Evolutionary conservation across 257 asterid genomes (phyloP), one percentile per base, ranked within the genome.

Genomic region (Scutellaria baicalensis): DNA sequence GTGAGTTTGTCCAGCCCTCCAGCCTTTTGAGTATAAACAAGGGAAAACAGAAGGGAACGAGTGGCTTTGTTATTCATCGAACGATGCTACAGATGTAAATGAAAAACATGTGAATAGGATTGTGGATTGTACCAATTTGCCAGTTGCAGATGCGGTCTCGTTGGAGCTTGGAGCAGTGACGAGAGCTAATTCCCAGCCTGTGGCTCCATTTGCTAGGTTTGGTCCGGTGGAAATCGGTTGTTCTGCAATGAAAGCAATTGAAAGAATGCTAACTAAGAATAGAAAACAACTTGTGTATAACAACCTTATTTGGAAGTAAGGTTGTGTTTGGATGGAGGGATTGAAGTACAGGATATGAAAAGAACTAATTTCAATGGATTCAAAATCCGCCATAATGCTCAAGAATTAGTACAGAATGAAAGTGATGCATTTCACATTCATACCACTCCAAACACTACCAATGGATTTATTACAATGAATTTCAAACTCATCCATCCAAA

Each of bases 151-250:
- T 16, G 88, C 84, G 11, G 73, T 79, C 74, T 83, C 96, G 13
- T 81, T 91, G 73, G 95, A 86, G 87, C 97, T 94, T 45, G 99
- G 97, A 69, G 95, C 89, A 3, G 91, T 81, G 21, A 91, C 97
- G 20, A 91, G 95, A 7, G 99, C 97, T 60, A 94, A 74, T 74
- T 94, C 99, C 99, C 99, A 94, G 80, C 99, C 96, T 1, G 88
- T 63, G 11, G 84, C 50, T 72, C 97, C 98, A 31, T 88, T 88
- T 5, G 79, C 69, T 68, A 83, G 73, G 85, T 71, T 75, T 43
- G 79, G 82, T 57, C 78, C 83, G 18, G 83, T 40, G 16, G 90
- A 79, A 55, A 75, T 81, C 6, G 91, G 84, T 81, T 87, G 95
- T 74, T 84, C 84, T 36, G 84, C 68, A 66, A 55, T 60, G 43